A percentile compares a stretch with the other conserved stretches of the same genome.
Conservation (phyloP, 164 flowering plant species). For the Aristolochia fimbriata region DNA sequence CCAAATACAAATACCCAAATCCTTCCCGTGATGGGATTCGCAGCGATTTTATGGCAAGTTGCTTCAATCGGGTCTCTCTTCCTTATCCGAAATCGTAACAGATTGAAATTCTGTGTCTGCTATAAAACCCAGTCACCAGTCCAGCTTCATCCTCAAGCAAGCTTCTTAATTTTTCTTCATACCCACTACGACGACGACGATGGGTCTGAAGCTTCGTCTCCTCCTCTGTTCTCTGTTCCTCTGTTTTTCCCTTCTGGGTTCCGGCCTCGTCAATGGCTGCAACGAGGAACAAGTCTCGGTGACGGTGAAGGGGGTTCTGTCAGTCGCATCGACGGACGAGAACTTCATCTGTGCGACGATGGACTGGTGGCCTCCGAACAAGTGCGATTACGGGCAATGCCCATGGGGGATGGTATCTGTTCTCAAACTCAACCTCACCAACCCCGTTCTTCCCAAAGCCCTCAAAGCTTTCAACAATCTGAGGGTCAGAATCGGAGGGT, state of each 20-base stretch:
- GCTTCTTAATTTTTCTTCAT: neutral
- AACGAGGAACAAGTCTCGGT: constrained; percentile 21
- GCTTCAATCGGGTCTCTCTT: too few relatives aligned
- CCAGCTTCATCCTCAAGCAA: too few relatives aligned
- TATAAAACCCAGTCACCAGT: too few relatives aligned
- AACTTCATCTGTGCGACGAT: constrained; percentile 47
- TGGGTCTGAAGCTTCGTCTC: neutral
- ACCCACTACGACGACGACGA: neutral
- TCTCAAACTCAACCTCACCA: constrained; percentile 27
- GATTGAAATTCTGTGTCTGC: too few relatives aligned
- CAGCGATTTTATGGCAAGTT: too few relatives aligned
- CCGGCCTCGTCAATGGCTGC: too few relatives aligned
- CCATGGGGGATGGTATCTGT: constrained; percentile 1
- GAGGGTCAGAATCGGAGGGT: constrained; percentile 64
- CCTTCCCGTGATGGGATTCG: too few relatives aligned
- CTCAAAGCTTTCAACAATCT: constrained; percentile 36
- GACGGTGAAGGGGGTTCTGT: constrained; percentile 13
- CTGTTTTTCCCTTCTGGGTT: neutral
- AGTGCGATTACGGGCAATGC: constrained; percentile 30
- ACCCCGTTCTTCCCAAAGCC: constrained; percentile 39
- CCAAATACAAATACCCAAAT: too few relatives aligned
- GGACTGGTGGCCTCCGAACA: constrained; percentile 49
- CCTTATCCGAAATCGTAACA: too few relatives aligned
- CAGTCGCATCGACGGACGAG: constrained; percentile 42
- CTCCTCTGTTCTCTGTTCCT: constrained; percentile 3